A percentile compares a stretch with the other conserved stretches of the same genome.
Evolutionary conservation across 768 basidiomycete genomes (phyloP).

Genomic region (Polyporus arcularius): DNA sequence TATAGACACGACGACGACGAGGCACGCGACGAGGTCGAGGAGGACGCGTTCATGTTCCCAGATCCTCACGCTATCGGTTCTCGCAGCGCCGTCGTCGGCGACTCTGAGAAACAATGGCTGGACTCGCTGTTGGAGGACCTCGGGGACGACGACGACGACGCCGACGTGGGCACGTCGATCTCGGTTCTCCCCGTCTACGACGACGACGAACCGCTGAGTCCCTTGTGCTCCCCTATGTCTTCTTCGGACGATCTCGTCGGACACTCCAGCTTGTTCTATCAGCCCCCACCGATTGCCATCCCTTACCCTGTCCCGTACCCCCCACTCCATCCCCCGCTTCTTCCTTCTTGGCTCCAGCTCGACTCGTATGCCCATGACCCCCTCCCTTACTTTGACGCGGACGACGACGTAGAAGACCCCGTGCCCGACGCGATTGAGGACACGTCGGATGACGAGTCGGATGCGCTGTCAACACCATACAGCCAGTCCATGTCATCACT

Average conservation of each 20-base stretch:
- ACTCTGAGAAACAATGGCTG: slow-evolving; percentile 79
- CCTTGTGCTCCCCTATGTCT: slow-evolving; percentile 67
- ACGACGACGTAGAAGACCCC: slow-evolving; percentile 71
- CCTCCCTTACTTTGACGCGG: slow-evolving; percentile 61
- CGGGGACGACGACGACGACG: slow-evolving; percentile 68
- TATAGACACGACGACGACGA: slow-evolving; percentile 45
- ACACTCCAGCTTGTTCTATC: slow-evolving; percentile 47
- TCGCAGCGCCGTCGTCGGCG: slow-evolving; percentile 37
- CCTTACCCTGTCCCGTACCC: slow-evolving; percentile 70
- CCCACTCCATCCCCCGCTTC: slow-evolving; percentile 56
- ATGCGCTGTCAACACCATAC: slow-evolving; percentile 64
- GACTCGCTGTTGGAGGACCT: slow-evolving; percentile 78
- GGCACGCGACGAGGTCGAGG: slow-evolving; percentile 51
- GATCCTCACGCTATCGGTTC: slow-evolving; percentile 63
- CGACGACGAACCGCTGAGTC: slow-evolving; percentile 58
- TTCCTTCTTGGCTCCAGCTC: slow-evolving; percentile 53
- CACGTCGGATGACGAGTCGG: slow-evolving; percentile 84
- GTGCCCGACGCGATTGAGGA: slow-evolving; percentile 85
- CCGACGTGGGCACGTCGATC: slow-evolving; percentile 5
- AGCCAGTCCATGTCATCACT: slow-evolving; percentile 59
- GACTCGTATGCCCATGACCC: slow-evolving; percentile 47
- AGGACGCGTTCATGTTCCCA: slow-evolving; percentile 79
- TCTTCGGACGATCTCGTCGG: slow-evolving; percentile 74
- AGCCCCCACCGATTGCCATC: slow-evolving; percentile 47
- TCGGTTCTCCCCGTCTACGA: slow-evolving; percentile 57